Conservation (phyloP, 2,329 filamentous ascomycete species). For the Hypoxylon sp. region DNA sequence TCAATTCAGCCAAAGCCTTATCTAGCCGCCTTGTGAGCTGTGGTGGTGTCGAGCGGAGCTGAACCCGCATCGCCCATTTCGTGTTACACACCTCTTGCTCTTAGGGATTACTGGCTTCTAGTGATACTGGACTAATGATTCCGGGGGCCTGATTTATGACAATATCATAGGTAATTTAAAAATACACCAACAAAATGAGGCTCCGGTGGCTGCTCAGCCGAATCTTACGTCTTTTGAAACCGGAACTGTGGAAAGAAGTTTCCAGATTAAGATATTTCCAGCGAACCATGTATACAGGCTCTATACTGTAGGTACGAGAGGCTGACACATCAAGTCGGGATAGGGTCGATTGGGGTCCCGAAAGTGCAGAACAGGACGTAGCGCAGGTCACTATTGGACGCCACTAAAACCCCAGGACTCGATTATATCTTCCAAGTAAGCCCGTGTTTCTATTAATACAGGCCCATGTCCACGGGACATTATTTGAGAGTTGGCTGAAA, state of each 20-base stretch:
- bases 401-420: background rate
- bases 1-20: background rate
- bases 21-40: background rate
- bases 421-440: background rate
- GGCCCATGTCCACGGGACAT: background rate
- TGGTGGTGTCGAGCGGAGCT: background rate
- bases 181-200: background rate
- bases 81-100: background rate
- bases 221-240: background rate
- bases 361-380: background rate
- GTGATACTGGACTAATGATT: background rate
- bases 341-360: background rate
- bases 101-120: background rate
- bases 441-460: background rate
- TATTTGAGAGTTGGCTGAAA: background rate
- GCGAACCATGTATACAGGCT: background rate
- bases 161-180: background rate
- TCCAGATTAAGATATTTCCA: background rate
- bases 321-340: background rate
- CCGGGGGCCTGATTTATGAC: no score
- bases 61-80: background rate
- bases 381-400: background rate
- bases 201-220: background rate
- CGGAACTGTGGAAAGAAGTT: background rate
- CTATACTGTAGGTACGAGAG: background rate